These are phyloP conservation scores for Fusarium xyrophilum DNA, from an alignment of 2,329 filamentous ascomycete species.

Conservation along the genomic window DNA sequence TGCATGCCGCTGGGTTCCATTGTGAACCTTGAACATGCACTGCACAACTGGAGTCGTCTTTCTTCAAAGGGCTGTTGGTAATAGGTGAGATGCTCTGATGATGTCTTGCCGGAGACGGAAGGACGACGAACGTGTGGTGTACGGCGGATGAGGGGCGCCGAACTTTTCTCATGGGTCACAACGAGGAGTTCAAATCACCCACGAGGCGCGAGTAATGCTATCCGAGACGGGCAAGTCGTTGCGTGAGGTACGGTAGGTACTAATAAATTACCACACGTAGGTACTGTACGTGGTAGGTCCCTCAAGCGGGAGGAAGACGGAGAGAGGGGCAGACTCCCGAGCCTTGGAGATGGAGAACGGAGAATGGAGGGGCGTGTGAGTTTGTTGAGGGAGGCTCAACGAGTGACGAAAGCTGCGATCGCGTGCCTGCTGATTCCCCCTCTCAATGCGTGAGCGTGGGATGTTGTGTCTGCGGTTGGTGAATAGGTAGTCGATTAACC, in stretches of 20 bases:
- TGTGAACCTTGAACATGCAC: constrained; percentile 29
- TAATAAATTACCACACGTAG: background rate
- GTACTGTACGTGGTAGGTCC: constrained; percentile 1
- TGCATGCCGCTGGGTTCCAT: constrained; percentile 54
- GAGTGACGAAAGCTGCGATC: constrained; percentile 35
- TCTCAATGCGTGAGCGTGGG: constrained; percentile 33
- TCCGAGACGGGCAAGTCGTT: constrained; percentile 42
- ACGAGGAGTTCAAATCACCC: constrained; percentile 12
- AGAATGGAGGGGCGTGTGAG: constrained; percentile 38
- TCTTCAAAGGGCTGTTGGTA: constrained; percentile 20
- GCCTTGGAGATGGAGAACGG: constrained; percentile 25
- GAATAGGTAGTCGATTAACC: constrained; percentile 2
- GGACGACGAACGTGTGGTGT: constrained; percentile 18
- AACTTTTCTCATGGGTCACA: constrained; percentile 18
- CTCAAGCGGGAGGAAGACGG: constrained; percentile 25
- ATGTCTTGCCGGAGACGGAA: constrained; percentile 26
- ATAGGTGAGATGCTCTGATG: constrained; percentile 21
- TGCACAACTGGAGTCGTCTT: constrained; percentile 33
- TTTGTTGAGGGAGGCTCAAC: constrained; percentile 24
- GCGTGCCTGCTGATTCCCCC: constrained; percentile 34
- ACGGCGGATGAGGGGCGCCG: constrained; percentile 20
- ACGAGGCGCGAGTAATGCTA: constrained; percentile 25
- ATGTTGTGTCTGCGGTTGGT: constrained; percentile 29
- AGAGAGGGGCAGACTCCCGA: constrained; percentile 36
- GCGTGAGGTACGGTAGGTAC: constrained; percentile 28